A percentile compares a stretch with the other conserved stretches of the same genome.
phyloP scores from a whole-genome alignment of 768 basidiomycete species.

The Pleurotus citrinopileatus region DNA sequence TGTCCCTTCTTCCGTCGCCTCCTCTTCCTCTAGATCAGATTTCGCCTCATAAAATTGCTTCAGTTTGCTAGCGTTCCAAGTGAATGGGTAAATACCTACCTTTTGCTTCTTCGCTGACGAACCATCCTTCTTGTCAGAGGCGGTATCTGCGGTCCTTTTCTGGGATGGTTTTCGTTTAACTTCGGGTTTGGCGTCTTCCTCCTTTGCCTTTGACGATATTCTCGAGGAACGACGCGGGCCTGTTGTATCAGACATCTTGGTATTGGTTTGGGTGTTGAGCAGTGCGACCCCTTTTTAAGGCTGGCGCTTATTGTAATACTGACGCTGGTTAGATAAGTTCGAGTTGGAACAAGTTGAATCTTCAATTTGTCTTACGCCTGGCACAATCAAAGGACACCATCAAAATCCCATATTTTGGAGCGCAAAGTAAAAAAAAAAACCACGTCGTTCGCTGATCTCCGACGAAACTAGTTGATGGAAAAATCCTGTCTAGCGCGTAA shows the following conservation, averaged over 20 bases:
- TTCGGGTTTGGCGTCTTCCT: neutral
- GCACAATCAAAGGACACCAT: too few relatives aligned
- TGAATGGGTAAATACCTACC: neutral
- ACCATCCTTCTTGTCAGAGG: constrained; percentile 1
- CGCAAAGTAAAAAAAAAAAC: too few relatives aligned
- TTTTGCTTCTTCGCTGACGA: neutral
- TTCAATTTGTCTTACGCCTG: too few relatives aligned
- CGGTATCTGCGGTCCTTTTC: neutral
- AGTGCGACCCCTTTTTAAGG: too few relatives aligned
- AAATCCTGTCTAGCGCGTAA: too few relatives aligned
- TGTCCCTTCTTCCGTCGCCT: constrained; percentile 18
- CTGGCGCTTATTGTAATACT: too few relatives aligned
- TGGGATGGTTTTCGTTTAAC: neutral
- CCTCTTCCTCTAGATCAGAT: constrained; percentile 24
- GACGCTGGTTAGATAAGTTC: too few relatives aligned
- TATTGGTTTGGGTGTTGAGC: neutral
- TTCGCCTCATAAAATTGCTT: too few relatives aligned
- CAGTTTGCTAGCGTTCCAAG: constrained; percentile 12
- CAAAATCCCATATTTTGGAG: too few relatives aligned
- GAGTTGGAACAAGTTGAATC: too few relatives aligned
- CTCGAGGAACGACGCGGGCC: constrained; percentile 4
- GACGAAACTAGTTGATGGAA: too few relatives aligned
- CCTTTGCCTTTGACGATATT: neutral
- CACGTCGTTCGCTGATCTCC: too few relatives aligned
- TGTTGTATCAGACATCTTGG: neutral